Base-by-base conservation (phyloP, 768 basidiomycete species). In the Leccinum sublutescens region DNA sequence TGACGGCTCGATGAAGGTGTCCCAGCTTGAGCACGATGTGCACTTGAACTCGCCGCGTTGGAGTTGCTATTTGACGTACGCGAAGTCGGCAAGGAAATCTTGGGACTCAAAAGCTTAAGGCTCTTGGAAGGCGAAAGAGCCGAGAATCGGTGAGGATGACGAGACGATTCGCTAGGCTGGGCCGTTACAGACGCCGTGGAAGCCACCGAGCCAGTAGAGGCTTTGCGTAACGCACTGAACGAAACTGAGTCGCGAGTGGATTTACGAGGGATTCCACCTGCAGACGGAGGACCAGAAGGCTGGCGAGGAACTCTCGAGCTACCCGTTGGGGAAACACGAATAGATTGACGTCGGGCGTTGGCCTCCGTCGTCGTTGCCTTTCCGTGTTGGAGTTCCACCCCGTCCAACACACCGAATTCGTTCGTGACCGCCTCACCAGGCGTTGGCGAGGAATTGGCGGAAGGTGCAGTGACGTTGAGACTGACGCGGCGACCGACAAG, bases 71-170 rank as follows among this genome's bases (percentile, higher is more conserved):
- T 82, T 11, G 87, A 83, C 14, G 79, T 76, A 10, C 85, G 83
- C 21, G 86, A 70, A 31, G 79, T 79, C 17, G 85, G 77, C 5
- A 88, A 73, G 5, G 87, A 84, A 38, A 86, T 84, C 74, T 93
- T 94, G 1, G 91, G 91, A 54, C 82, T 88, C 53, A 94, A 77
- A 40, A 93, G 78, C 72, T 93, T 93, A 56, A 94, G 76, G 31
- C 90, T 82, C 73, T 88, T 92, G 3, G 92, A 93, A 1, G 92
- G 92, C 5, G 92, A 93, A 45, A 93, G 80, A 4, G 88, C 89
- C 36, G 90, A 89, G 76, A 93, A 89, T 33, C 91, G 83, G 67
- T 89, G 85, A 53, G 78, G 81, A 52, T 77, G 75, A 21, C 81
- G 66, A 36, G 76, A 68, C 31, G 73, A 31, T 61, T 77, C 75